Base-by-base conservation (phyloP, 169 alveolate species). In the Perkinsus marinus region DNA sequence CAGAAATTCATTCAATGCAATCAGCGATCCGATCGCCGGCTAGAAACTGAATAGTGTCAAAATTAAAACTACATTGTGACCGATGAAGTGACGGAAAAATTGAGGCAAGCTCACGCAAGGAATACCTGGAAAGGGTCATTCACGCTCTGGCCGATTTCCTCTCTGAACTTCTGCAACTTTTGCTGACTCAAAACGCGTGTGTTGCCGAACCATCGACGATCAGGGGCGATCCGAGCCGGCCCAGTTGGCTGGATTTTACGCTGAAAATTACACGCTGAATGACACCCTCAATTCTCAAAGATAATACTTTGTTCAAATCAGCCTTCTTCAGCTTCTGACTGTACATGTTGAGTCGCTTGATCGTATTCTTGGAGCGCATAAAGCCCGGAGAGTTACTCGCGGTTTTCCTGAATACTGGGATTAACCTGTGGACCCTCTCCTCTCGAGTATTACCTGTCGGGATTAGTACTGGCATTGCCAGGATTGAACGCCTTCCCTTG, bases 131-230 rank as follows among this genome's bases (percentile, higher is more conserved):
- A 95, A 0, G 99, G 99, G 92, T 98, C 98, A 39, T 97, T 94
- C 34, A 97, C 95, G 43, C 95, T 94, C 94, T 96, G 95, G 68
- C 94, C 97, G 68, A 96, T 92, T 90, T 96, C 98, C 39, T 95
- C 97, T 68, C 98, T 95, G 92, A 97, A 96, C 39, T 93, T 95
- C 43, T 94, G 97, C 94, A 97, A 94, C 95, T 97, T 97, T 90
- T 95, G 96, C 93, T 97, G 99, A 90, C 97, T 97, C 34, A 96
- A 94, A 79, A 97, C 98, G 68, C 98, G 96, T 39, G 98, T 96
- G 95, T 97, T 97, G 91, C 99, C 99, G 95, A 99, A 99, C 99
- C 99, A 98, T 93, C 98, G 97, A 90, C 99, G 95, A 94, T 98
- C 99, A 39, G 99, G 99, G 79, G 96, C 97, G 26, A 98, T 95